phyloP scores from a whole-genome alignment of 169 alveolate species.

The Cryptosporidium parvum region DNA sequence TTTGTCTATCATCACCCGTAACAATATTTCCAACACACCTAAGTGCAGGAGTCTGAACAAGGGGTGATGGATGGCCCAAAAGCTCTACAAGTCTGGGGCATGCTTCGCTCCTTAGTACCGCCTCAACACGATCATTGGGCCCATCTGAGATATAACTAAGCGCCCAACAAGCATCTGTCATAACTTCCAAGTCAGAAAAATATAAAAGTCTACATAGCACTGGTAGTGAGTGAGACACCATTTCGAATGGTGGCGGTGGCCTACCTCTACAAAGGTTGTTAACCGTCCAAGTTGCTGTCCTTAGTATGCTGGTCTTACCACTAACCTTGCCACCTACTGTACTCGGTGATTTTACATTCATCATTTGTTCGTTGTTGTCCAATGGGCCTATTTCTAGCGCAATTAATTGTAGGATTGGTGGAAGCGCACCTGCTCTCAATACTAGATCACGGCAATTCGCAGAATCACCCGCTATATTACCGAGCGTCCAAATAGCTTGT shows the following conservation, averaged over 20 bases:
- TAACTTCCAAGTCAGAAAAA: slow-evolving; percentile 88
- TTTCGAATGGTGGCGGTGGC: slow-evolving; percentile 91
- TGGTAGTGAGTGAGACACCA: slow-evolving; percentile 89
- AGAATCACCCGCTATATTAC: slow-evolving; percentile 98
- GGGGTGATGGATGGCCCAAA: slow-evolving; percentile 86
- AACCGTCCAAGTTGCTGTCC: slow-evolving; percentile 97
- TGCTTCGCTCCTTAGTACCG: slow-evolving; percentile 91
- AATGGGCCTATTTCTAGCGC: slow-evolving; percentile 52
- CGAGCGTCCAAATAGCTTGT: slow-evolving; percentile 98
- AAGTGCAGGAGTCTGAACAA: slow-evolving; percentile 95
- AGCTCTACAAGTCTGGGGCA: slow-evolving; percentile 92
- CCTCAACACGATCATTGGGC: slow-evolving; percentile 90
- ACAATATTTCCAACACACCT: slow-evolving; percentile 97
- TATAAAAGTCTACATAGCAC: slow-evolving; percentile 87
- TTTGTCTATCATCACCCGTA: slow-evolving; percentile 96
- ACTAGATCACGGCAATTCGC: slow-evolving; percentile 93
- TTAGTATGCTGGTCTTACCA: slow-evolving; percentile 89
- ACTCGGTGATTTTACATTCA: background rate
- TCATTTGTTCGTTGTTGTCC: slow-evolving; percentile 20
- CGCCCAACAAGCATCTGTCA: slow-evolving; percentile 96
- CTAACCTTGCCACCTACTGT: slow-evolving; percentile 79
- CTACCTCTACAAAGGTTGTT: slow-evolving; percentile 95
- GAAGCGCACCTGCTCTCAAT: slow-evolving; percentile 89
- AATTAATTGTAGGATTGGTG: slow-evolving; percentile 85
- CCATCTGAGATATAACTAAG: slow-evolving; percentile 94